Conservation (phyloP, 1,284 basidiomycete genomes). For the Cryptococcus depauperatus region DNA sequence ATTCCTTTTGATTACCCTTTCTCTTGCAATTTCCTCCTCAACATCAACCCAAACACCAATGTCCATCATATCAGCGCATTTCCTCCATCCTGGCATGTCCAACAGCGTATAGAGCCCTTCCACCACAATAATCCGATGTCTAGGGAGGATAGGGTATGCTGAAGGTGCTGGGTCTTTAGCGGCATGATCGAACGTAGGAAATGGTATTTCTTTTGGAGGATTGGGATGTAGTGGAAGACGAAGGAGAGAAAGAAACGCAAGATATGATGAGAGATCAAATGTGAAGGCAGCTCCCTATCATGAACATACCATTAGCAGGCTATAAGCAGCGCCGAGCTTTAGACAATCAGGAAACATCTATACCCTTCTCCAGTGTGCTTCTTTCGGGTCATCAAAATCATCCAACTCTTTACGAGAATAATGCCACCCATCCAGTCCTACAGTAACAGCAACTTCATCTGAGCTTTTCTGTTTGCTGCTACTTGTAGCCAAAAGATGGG, state of each 20-base stretch:
- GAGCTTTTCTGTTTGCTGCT: constrained; percentile 5
- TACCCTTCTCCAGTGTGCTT: constrained; percentile 28
- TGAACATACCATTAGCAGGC: background rate
- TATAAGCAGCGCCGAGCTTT: constrained; percentile 44
- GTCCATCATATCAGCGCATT: constrained; percentile 61
- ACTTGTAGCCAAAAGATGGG: constrained; percentile 3
- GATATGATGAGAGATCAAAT: constrained; percentile 52
- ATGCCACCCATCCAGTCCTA: constrained; percentile 52
- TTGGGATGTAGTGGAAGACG: constrained; percentile 51
- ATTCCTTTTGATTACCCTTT: constrained; percentile 54
- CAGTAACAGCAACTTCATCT: constrained; percentile 38
- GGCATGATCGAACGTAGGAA: constrained; percentile 47
- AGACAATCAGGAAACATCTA: no score
- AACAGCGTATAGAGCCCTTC: constrained; percentile 79
- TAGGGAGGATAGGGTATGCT: constrained; percentile 52
- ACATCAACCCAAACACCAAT: constrained; percentile 70
- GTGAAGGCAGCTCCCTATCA: constrained; percentile 46
- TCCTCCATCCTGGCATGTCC: constrained; percentile 61
- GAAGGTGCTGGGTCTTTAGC: constrained; percentile 49
- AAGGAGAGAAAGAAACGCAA: constrained; percentile 62
- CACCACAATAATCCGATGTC: constrained; percentile 67
- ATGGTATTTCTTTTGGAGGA: constrained; percentile 40
- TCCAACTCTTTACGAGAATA: constrained; percentile 43
- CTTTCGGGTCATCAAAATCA: constrained; percentile 22
- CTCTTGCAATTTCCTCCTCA: constrained; percentile 54